Evolutionary conservation across 148 eudicot species (phyloP), one percentile per base, ranked within the genome.

Genomic region (Nyssa sinensis): DNA sequence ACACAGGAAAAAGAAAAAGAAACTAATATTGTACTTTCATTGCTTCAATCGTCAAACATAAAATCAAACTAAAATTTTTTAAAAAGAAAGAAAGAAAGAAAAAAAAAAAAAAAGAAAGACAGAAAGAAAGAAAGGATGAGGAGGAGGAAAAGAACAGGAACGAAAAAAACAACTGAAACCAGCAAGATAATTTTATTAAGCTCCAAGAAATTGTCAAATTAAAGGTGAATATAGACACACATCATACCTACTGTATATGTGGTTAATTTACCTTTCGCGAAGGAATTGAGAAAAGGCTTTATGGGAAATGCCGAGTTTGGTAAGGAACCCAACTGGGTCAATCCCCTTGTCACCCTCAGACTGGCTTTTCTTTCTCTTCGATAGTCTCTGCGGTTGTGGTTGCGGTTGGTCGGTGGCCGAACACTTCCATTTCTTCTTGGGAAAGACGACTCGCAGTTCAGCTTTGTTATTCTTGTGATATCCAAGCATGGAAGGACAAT

Each of bases 321-420:
- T 69, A 30, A 95, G 86, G 64, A 95, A 90, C 0, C 97, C 98
- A 88, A 85, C 94, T 27, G 98, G 98, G 88, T 94, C 96, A 33
- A 86, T 78, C 65, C 90, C 91, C 77, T 88, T 89, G 11, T 80
- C 75, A 27, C 7, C 55, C 16, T 83, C 79, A 0, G 57, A 24
- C 23, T 33, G 64, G 16, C 0, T 35, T 57, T 74, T 78, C 44
- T 55, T 81, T n/a, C 24, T 66, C 72, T 28, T 69, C 55, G 84
- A 71, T 59, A 71, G 85, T 62, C 67, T 66, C 72, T 79, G 78
- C 24, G 31, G 75, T n/a, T 65, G 60, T 61, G 70, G 66, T 32
- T 44, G 83, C 53, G 86, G 71, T 70, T 75, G 83, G 65, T 79
- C 68, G 44, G 83, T 62, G 80, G 84, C 72, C 3, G 84, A 86